Conservation (phyloP, 2,329 filamentous ascomycete genomes). For the Nothophaeocryptopus gaeumannii region DNA sequence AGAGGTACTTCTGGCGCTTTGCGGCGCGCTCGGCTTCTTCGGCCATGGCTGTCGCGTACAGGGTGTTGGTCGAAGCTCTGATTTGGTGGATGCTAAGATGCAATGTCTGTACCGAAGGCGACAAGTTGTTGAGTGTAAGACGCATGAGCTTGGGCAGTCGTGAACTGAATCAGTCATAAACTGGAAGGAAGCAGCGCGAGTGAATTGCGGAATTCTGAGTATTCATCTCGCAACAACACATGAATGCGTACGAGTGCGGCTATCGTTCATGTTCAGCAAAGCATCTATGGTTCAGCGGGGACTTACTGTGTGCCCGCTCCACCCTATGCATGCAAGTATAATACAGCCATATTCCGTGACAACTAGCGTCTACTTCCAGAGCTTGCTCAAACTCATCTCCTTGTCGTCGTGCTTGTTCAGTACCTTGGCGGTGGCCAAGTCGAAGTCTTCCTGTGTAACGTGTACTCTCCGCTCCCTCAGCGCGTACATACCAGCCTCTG, state of each 20-base stretch:
- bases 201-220: no score
- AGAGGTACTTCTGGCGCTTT: slow-evolving; percentile 2
- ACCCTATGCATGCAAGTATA: slow-evolving; percentile 22
- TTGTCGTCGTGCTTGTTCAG: slow-evolving; percentile 99
- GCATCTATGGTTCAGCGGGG: slow-evolving; percentile 11
- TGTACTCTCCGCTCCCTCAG: slow-evolving; percentile 92
- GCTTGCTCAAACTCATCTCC: slow-evolving; percentile 83
- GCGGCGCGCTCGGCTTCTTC: neutral
- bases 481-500: slow-evolving; percentile 97
- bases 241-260: no score
- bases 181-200: no score
- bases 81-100: neutral
- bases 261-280: slow-evolving; percentile 3
- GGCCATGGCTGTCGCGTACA: neutral
- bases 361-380: slow-evolving; percentile 63
- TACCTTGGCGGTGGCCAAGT: slow-evolving; percentile 97
- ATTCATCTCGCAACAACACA: no score
- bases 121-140: no score
- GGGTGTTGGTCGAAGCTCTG: no score
- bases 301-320: slow-evolving; percentile 12
- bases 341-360: slow-evolving; percentile 13
- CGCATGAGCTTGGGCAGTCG: no score
- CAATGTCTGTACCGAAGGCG: neutral
- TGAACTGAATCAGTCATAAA: no score
- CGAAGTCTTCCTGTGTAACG: slow-evolving; percentile 98